Evolutionary conservation across 2,329 filamentous ascomycete genomes (phyloP), one percentile per base, ranked within the genome.

Genomic region (Trichophyton mentagrophytes): DNA sequence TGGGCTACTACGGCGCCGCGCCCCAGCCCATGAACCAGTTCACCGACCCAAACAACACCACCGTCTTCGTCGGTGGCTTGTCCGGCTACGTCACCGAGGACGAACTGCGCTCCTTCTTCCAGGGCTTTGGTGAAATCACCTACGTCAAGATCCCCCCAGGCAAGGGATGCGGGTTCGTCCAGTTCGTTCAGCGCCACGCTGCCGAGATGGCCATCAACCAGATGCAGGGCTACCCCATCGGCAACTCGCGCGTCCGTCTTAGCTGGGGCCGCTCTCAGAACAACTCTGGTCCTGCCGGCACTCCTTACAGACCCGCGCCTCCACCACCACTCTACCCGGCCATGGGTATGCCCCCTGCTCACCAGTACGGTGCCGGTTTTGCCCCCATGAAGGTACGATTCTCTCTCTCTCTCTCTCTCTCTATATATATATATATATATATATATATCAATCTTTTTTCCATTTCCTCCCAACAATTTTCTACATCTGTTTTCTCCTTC

Each of bases 181-280:
- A 99, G 77, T 99, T 99, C 69, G 93, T 99, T 61, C 93, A 99
- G 79, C 90, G 93, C 67, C 93, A 99, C 71, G 93, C 93, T 59
- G 93, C 93, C 13, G 93, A 99, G 79, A 99, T 99, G 93, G 93
- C 93, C 67, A 99, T 99, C 83, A 99, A 99, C 79, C 93, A 99
- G 78, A 99, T 99, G 93, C 93, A 99, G 78, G 93, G 93, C 64
- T 99, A 99, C 74, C 93, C 93, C 25, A 99, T 99, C 70, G 93
- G 93, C 61, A 99, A 99, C 82, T 97, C 92, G 55, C 90, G 93
- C 66, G 93, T 99, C 63, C 90, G 93, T 70, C 83, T 99, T 67
- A 96, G 90, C 74, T 99, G 93, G 93, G 93, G 93, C 65, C 89
- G 93, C 66, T 95, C 89, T 60, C 93, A 99, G 82, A 99, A 97